Base-by-base conservation (phyloP, 495 filamentous ascomycete species). In the Daldinia childiae region DNA sequence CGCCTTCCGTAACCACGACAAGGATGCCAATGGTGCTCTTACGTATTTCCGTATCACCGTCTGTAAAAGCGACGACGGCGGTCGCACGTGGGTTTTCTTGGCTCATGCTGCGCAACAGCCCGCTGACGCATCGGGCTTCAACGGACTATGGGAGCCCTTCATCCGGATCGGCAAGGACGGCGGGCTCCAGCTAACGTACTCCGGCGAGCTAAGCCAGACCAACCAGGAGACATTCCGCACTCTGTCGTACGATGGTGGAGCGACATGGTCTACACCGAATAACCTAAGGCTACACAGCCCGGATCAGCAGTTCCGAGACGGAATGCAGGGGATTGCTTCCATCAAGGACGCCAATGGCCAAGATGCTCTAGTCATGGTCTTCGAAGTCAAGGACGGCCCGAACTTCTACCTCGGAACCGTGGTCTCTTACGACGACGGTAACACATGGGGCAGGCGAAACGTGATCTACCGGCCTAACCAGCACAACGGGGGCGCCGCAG, bases 191-290 rank as follows among this genome's bases (percentile, higher is more conserved):
- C 65, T 90, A 59, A 87, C 84, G n/a, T 90, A 85, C 72, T 87
- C 84, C 6, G 80, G 84, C 41, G 86, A 88, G 74, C 84, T 84
- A 38, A 81, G 80, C 29, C 78, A 68, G 9, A 79, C 82, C 65
- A 88, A 89, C 70, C 88, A 90, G 76, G 85, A 88, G 61, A 87
- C 85, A 14, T 84, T 90, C 79, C 75, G 85, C n/a, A 82, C 83
- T 19, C 70, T 80, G 24, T 88, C 87, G 21, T 69, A 68, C 15
- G 85, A 89, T 61, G 82, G 81, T 6, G 88, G 87, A 0, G 72
- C 68, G 39, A 83, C 79, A 6, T 89, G 87, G 88, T 77, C 78
- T n/a, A 48, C 64, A 9, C 71, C 77, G 0, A 39, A 24, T 15
- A 69, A 65, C 29, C 71, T 79, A 4, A 61, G 66, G 26, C 30